These are phyloP conservation scores for Aspergillus nomiae DNA, from an alignment of 2,329 filamentous ascomycete genomes.

Conservation along the genomic window DNA sequence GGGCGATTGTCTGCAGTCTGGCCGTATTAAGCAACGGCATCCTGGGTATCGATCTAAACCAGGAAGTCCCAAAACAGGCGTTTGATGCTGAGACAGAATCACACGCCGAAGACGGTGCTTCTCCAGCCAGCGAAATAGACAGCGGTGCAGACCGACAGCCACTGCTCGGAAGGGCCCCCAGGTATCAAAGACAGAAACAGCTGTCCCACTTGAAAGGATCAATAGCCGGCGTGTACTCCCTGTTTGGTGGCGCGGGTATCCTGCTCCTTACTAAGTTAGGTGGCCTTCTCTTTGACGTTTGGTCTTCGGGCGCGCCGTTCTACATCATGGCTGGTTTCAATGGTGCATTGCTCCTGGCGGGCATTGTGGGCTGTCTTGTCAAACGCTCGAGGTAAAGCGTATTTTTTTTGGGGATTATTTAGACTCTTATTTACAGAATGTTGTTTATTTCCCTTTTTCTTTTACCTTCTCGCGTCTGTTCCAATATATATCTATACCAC, in stretches of 20 bases:
- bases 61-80: constrained; percentile 20
- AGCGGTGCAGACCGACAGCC: constrained; percentile 26
- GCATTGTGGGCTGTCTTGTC: constrained; percentile 31
- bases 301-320: constrained; percentile 78
- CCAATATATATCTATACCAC: not conserved
- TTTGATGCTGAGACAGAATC: constrained; percentile 6
- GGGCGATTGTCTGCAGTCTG: constrained; percentile 93
- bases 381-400: constrained; percentile 12
- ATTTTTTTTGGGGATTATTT: not conserved
- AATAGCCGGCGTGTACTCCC: constrained; percentile 90
- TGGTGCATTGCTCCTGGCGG: constrained; percentile 60
- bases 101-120: not conserved
- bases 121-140: not conserved
- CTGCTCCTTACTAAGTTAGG: constrained; percentile 88
- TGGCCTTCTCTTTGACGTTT: constrained; percentile 78
- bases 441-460: not conserved
- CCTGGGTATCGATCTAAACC: constrained; percentile 46
- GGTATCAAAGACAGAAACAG: constrained; percentile 30
- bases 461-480: not conserved
- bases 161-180: constrained; percentile 25
- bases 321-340: constrained; percentile 95
- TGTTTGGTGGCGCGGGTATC: constrained; percentile 88
- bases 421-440: not conserved
- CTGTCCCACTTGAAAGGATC: constrained; percentile 78
- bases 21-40: constrained; percentile 82